Evolutionary conservation across 768 basidiomycete species (phyloP), one percentile per base, ranked within the genome.

Genomic region (Leccinum rimulosum): DNA sequence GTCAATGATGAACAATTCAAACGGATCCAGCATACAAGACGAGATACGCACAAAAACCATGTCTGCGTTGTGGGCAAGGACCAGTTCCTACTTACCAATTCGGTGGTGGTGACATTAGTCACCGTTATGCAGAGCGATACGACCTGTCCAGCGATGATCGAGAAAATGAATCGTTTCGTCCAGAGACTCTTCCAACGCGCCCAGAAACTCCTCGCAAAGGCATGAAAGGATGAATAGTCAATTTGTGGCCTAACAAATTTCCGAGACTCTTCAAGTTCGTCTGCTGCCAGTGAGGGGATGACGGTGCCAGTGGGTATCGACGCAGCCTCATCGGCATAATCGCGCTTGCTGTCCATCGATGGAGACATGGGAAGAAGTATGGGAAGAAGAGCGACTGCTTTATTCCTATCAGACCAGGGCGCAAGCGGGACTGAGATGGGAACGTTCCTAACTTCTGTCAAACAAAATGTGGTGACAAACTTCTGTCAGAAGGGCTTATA

Each of bases 81-180:
- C 87, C 91, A 93, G 67, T 85, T 84, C 54, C 89, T 76, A 36
- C 56, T 74, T 10, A 85, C 81, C 36, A 94, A 78, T 70, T 93
- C 90, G 19, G 89, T 88, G 4, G 93, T 94, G 38, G 89, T 89
- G 28, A 93, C 87, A 67, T 88, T 94, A 55, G 92, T 95, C 72
- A 88, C 91, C 14, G 91, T 93, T 57, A 95, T 94, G 70, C 93
- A 94, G 54, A 94, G 70, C 53, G 92, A 93, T 35, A 93, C 86
- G 31, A 93, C 71, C 71, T 95, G 93, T 12, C 93, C 93, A 3
- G 88, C 85, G 28, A 93, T 55, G 36, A 94, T 70, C 22, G 87
- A 83, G 31, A 89, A 76, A 9, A 83, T 70, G 72, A 94, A 93
- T 11, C 85, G 83, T 55, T 77, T 80, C 9, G 91, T 92, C 89